These are phyloP conservation scores for Talaromyces sp. DNA, from an alignment of 2,329 filamentous ascomycete species.

Conservation along the genomic window DNA sequence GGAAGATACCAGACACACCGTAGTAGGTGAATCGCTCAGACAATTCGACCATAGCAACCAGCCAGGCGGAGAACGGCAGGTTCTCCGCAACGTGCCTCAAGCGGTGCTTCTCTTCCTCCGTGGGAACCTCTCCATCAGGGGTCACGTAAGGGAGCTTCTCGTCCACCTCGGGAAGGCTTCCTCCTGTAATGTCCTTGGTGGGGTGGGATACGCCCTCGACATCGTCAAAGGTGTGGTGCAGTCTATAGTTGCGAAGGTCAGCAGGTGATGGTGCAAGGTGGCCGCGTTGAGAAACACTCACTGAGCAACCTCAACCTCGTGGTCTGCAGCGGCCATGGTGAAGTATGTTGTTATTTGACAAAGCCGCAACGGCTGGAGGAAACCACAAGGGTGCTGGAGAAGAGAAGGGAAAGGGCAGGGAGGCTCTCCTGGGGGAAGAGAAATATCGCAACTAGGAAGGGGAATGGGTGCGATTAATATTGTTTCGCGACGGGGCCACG, in stretches of 20 bases:
- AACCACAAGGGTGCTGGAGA: not conserved
- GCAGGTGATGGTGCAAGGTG: not conserved
- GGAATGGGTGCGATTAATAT: not conserved
- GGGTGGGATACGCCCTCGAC: conserved; percentile 13
- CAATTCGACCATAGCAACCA: conserved; percentile 57
- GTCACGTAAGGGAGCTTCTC: conserved; percentile 34
- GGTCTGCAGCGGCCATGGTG: conserved; percentile 11
- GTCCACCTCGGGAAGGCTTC: conserved; percentile 22
- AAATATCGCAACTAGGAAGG: not conserved
- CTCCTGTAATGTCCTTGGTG: conserved; percentile 14
- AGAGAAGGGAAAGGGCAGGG: not conserved
- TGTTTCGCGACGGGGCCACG: not conserved
- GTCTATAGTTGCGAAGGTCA: not conserved
- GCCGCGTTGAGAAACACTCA: not conserved
- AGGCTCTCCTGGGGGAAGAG: not conserved
- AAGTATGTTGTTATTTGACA: not conserved
- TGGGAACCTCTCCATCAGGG: conserved; percentile 53
- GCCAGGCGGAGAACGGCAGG: conserved; percentile 54
- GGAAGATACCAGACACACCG: conserved; percentile 38
- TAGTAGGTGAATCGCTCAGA: conserved; percentile 60
- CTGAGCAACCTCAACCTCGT: conserved; percentile 17
- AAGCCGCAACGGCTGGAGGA: not conserved
- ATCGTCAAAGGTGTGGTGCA: conserved; percentile 17
- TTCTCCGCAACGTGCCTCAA: conserved; percentile 55
- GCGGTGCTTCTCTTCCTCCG: conserved; percentile 48